Base-by-base conservation (phyloP, 441 rosid species). In the Erodium moschatum region DNA sequence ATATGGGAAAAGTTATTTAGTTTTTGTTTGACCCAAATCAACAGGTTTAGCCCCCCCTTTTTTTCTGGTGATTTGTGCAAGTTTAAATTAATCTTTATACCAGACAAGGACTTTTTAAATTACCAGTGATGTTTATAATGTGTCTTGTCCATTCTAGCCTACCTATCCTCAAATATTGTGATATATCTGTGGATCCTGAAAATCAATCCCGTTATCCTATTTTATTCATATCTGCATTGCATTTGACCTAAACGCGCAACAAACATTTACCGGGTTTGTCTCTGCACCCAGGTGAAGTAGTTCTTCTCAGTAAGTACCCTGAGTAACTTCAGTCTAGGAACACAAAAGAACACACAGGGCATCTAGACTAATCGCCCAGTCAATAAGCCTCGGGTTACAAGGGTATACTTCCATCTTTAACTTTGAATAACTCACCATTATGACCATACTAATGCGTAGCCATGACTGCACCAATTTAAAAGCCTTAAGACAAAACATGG, bases 171-270 rank as follows among this genome's bases (percentile, higher is more conserved):
- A 15, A 52, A 60, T 60, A 21, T 9, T 20, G 31, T 60, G 64
- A 60, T 60, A 21, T 12, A 20, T 21, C 64, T 60, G 13, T 12
- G 64, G 64, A 60, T n/a, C 64, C 27, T 58, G 29, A 58, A 58
- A 58, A 58, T 11, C 27, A 19, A 6, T 44, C 13, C 50, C 11
- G 11, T 44, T 12, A 15, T 58, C 21, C 63, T 58, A 58, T 58
- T 6, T 19, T 58, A 9, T 18, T 10, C 63, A 58, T 58, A 21
- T 58, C 24, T 58, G 63, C 27, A 58, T 18, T 11, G 24, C 13
- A 27, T 19, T 19, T 58, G 12, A 58, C 63, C 27, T 58, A 58
- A 58, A 58, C 2, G 63, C 29, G 12, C 63, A 58, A 58, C 27
- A 9, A 58, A 58, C 63, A 58, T 58, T 19, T 1, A 58, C 29